Percentiles rank a stretch among this genome's conserved stretches.
These are phyloP conservation scores for Hemerocallis citrina DNA, from an alignment of 106 monocot genomes.

Conservation along the genomic window DNA sequence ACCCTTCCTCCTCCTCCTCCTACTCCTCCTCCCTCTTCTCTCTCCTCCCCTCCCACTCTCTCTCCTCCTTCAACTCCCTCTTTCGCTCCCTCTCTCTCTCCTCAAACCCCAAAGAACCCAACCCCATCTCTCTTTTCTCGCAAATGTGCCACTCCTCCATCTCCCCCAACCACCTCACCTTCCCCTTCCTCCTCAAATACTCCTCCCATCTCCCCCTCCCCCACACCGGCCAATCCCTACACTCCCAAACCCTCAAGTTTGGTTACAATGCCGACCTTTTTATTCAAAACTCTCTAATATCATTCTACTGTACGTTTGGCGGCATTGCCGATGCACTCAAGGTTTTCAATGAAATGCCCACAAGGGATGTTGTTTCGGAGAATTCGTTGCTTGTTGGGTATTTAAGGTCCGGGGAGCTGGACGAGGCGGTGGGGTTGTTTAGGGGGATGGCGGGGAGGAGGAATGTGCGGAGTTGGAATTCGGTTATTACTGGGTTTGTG, in stretches of 20 bases:
- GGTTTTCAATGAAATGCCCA: slow-evolving; percentile 34
- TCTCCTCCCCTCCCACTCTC: slow-evolving; percentile 11
- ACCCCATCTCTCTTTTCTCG: slow-evolving; percentile 18
- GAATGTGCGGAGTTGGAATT: slow-evolving; percentile 41
- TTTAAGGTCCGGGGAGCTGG: slow-evolving; percentile 39
- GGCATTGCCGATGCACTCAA: not conserved
- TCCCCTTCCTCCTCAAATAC: slow-evolving; percentile 39
- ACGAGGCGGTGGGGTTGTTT: slow-evolving; percentile 25
- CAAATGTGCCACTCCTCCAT: slow-evolving; percentile 15
- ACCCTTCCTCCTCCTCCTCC: slow-evolving; percentile 4
- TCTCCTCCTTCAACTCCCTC: slow-evolving; percentile 34
- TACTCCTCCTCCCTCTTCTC: slow-evolving; percentile 25
- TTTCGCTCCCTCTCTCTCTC: slow-evolving; percentile 18
- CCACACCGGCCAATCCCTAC: slow-evolving; percentile 16
- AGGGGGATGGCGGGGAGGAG: slow-evolving; percentile 16
- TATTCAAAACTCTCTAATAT: slow-evolving; percentile 22
- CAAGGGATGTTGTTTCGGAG: slow-evolving; percentile 36
- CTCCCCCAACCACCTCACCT: slow-evolving; percentile 42
- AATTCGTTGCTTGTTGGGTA: slow-evolving; percentile 43
- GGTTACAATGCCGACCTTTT: slow-evolving; percentile 21
- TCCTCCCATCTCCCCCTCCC: slow-evolving; percentile 3
- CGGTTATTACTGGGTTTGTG: slow-evolving; percentile 35
- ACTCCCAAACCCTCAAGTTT: slow-evolving; percentile 20
- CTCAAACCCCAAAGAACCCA: too few species aligned
- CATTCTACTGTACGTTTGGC: slow-evolving; percentile 19